phyloP scores from a whole-genome alignment of 2,329 filamentous ascomycete genomes.

The Eutypa lata region DNA sequence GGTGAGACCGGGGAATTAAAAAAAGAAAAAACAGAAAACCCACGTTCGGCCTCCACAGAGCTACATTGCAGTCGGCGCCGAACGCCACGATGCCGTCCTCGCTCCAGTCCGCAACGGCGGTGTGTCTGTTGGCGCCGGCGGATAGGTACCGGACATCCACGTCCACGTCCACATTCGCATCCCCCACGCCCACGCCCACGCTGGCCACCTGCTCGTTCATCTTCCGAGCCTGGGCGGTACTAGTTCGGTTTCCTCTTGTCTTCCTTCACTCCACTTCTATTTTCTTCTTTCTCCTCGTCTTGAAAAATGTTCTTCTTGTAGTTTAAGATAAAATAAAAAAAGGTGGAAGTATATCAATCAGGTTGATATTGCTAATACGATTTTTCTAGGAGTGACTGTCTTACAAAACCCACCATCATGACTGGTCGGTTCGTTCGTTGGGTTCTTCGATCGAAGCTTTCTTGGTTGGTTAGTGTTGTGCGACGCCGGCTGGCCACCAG shows the following conservation, averaged over 20 bases:
- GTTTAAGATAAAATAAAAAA: too few species aligned
- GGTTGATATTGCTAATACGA: too few species aligned
- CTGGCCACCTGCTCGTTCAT: too few species aligned
- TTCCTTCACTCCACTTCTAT: not conserved
- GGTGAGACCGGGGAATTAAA: not conserved
- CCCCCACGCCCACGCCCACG: too few species aligned
- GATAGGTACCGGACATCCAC: constrained; percentile 57
- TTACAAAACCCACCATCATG: not conserved
- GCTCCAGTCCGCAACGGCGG: constrained; percentile 88
- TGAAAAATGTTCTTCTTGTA: not conserved
- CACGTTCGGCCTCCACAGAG: constrained; percentile 80
- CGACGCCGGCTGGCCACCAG: not conserved
- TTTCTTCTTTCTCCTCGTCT: not conserved
- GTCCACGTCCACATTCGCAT: not conserved
- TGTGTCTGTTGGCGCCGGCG: constrained; percentile 85
- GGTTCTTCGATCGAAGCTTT: not conserved
- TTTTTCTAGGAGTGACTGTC: not conserved
- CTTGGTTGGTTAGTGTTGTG: too few species aligned
- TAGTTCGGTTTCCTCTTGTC: constrained; percentile 3
- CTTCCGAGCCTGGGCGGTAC: too few species aligned
- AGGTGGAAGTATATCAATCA: too few species aligned
- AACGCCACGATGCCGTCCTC: constrained; percentile 72
- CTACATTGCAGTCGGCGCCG: constrained; percentile 84
- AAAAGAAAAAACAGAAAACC: constrained; percentile 24
- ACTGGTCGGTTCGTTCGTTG: not conserved